These are phyloP conservation scores for Diaporthe citri DNA, from an alignment of 2,329 filamentous ascomycete species.

Conservation along the genomic window DNA sequence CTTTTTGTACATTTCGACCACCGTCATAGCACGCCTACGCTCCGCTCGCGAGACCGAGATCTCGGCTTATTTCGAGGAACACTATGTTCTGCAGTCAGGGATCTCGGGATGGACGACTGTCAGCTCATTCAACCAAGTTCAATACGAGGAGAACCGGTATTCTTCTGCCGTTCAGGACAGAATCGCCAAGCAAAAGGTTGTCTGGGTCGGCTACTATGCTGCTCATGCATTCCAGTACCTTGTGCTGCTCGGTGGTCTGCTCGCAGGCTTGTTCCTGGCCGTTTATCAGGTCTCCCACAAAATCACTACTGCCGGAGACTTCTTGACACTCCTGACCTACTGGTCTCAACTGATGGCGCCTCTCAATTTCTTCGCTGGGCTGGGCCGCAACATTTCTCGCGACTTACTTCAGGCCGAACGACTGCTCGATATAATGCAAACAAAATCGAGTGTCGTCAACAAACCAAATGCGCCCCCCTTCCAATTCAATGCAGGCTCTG, in stretches of 20 bases:
- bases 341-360: conserved; percentile 80
- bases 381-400: conserved; percentile 68
- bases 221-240: conserved; percentile 70
- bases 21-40: conserved; percentile 64
- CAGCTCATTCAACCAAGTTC: conserved; percentile 70
- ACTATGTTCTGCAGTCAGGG: conserved; percentile 67
- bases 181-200: conserved; percentile 52
- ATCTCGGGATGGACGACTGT: conserved; percentile 72
- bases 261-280: conserved; percentile 71
- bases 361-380: conserved; percentile 75
- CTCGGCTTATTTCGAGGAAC: conserved; percentile 66
- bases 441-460: conserved; percentile 67
- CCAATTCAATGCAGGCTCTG: conserved; percentile 63
- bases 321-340: conserved; percentile 79
- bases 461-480: conserved; percentile 63
- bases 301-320: conserved; percentile 72
- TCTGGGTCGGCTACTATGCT: conserved; percentile 61
- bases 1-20: conserved; percentile 66
- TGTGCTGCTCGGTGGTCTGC: conserved; percentile 76
- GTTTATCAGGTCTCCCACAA: conserved; percentile 73
- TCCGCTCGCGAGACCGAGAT: conserved; percentile 63
- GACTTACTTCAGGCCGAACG: conserved; percentile 70
- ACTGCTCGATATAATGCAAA: conserved; percentile 69
- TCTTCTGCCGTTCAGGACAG: conserved; percentile 61
- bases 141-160: conserved; percentile 68